These are phyloP conservation scores for Phytophthora palmivora DNA, from an alignment of 352 stramenopile genomes.

Conservation along the genomic window DNA sequence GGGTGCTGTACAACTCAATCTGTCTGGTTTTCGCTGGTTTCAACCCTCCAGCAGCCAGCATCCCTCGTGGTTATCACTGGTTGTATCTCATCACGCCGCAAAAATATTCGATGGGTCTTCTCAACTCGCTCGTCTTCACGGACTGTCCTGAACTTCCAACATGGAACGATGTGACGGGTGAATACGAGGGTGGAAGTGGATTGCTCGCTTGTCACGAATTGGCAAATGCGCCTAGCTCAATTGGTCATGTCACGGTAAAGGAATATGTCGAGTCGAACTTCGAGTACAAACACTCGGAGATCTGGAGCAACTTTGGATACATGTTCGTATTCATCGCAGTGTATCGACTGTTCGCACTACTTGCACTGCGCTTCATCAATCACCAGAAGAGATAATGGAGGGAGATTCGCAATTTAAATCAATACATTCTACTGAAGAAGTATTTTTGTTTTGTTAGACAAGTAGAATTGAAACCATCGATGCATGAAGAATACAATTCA, in stretches of 20 bases:
- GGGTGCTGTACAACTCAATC: constrained; percentile 48
- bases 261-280: constrained; percentile 33
- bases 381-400: no score
- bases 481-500: no score
- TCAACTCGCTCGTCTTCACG: constrained; percentile 41
- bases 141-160: constrained; percentile 35
- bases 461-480: no score
- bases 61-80: constrained; percentile 49
- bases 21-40: constrained; percentile 51
- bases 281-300: constrained; percentile 43
- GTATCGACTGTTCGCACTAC: no score
- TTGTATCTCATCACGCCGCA: no score
- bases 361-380: no score
- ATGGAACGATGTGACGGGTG: constrained; percentile 22
- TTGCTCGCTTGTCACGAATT: constrained; percentile 24
- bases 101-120: constrained; percentile 34
- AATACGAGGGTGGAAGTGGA: constrained; percentile 23
- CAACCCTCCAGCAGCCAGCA: constrained; percentile 38
- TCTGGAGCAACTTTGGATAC: constrained; percentile 37
- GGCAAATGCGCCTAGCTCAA: constrained; percentile 17
- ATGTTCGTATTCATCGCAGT: no score
- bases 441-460: no score
- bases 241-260: no score
- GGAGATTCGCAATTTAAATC: no score
- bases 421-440: no score